These are phyloP conservation scores for Camellia lanceoleosa DNA, from an alignment of 148 eudicot genomes.

Conservation along the genomic window DNA sequence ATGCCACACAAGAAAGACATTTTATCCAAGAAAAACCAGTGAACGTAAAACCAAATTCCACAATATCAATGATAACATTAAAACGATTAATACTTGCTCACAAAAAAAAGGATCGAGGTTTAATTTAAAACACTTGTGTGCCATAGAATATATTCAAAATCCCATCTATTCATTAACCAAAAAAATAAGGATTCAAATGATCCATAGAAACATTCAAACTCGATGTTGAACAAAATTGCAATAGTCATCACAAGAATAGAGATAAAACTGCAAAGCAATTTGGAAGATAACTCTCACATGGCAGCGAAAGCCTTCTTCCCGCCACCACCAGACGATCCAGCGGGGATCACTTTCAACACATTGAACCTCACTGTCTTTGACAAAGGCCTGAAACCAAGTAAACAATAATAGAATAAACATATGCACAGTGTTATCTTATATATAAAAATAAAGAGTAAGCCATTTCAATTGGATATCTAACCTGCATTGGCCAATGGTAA, in stretches of 20 bases:
- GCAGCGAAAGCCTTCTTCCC: conserved; percentile 27
- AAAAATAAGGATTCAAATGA: neutral
- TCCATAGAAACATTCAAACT: neutral
- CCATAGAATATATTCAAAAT: neutral
- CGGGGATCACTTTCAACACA: conserved; percentile 27
- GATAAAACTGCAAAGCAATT: neutral
- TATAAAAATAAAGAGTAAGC: neutral
- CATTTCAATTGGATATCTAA: neutral
- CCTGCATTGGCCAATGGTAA: conserved; percentile 29
- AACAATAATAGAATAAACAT: neutral
- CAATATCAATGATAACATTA: no score
- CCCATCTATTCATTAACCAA: neutral
- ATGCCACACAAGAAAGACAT: no score
- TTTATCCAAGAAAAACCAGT: no score
- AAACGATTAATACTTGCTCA: no score
- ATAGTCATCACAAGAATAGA: neutral
- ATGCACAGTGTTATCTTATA: neutral
- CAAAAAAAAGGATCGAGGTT: neutral
- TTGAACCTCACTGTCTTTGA: conserved; percentile 28
- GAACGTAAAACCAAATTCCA: no score
- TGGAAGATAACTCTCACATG: neutral
- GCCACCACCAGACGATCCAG: conserved; percentile 26
- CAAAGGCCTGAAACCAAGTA: conserved; percentile 22
- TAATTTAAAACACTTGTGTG: neutral
- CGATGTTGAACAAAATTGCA: neutral